A percentile compares a stretch with the other conserved stretches of the same genome.
Evolutionary conservation across 805 yeast genomes (phyloP).

Genomic region (Peterozyma xylosa): DNA sequence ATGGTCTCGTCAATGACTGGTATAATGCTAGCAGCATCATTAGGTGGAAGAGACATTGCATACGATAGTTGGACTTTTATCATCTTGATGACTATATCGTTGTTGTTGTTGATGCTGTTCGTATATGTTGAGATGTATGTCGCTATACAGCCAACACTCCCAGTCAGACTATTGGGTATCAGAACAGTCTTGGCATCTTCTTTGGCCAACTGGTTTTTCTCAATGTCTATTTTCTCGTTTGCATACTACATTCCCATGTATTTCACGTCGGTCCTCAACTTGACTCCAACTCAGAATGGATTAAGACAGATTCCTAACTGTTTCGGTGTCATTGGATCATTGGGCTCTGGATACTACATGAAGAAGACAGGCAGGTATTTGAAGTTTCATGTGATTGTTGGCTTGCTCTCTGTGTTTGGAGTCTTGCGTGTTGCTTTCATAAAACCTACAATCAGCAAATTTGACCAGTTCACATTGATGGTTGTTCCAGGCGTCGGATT

Average conservation of each 20-base stretch:
- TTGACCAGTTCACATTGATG: constrained; percentile 36
- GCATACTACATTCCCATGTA: constrained; percentile 58
- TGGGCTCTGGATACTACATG: constrained; percentile 61
- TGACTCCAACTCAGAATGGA: constrained; percentile 53
- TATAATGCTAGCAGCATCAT: constrained; percentile 42
- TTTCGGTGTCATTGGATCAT: constrained; percentile 50
- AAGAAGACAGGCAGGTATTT: constrained; percentile 54
- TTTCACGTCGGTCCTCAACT: constrained; percentile 44
- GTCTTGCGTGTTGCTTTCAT: constrained; percentile 26
- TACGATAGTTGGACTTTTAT: constrained; percentile 29
- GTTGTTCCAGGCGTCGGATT: constrained; percentile 48
- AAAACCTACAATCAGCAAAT: constrained; percentile 22
- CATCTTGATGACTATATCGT: constrained; percentile 22
- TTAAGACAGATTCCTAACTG: constrained; percentile 49
- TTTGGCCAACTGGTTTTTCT: constrained; percentile 52
- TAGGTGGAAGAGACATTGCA: constrained; percentile 42
- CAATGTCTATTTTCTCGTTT: constrained; percentile 39
- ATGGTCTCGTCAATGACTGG: constrained; percentile 36
- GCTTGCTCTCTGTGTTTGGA: constrained; percentile 38
- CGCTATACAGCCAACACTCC: constrained; percentile 54
- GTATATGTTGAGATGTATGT: constrained; percentile 32
- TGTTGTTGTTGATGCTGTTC: constrained; percentile 31
- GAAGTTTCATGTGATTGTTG: constrained; percentile 33
- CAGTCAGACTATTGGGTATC: constrained; percentile 38
- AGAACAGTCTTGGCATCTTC: constrained; percentile 60